These are phyloP conservation scores for Podaxis sp. DNA, from an alignment of 768 basidiomycete genomes.

Conservation along the genomic window DNA sequence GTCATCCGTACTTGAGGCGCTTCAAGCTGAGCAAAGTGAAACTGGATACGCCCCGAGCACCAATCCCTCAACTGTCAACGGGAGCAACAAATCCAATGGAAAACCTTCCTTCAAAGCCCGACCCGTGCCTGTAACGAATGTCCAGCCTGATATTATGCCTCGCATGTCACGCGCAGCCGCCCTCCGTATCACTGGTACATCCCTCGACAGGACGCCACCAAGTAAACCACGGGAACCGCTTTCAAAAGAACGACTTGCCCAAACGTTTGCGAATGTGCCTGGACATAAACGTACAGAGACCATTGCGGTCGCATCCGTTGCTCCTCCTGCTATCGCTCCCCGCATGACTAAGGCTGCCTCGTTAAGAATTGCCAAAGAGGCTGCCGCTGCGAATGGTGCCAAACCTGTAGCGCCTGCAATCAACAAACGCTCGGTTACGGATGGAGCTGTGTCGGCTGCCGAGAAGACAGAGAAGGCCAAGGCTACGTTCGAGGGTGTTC, in stretches of 20 bases:
- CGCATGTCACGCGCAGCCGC: slow-evolving; percentile 73
- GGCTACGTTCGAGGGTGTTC: slow-evolving; percentile 70
- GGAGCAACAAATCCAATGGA: slow-evolving; percentile 36
- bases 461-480: slow-evolving; percentile 26
- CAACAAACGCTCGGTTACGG: slow-evolving; percentile 31
- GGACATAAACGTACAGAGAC: slow-evolving; percentile 73
- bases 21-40: slow-evolving; percentile 37
- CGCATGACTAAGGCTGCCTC: slow-evolving; percentile 75
- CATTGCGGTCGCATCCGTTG: slow-evolving; percentile 71
- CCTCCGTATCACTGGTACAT: slow-evolving; percentile 56
- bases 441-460: slow-evolving; percentile 14
- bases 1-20: slow-evolving; percentile 36
- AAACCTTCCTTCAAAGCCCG: slow-evolving; percentile 64
- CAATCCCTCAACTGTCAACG: slow-evolving; percentile 38
- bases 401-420: slow-evolving; percentile 22
- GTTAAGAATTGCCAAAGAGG: slow-evolving; percentile 51
- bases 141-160: slow-evolving; percentile 66
- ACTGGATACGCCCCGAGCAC: slow-evolving; percentile 40
- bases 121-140: slow-evolving; percentile 55
- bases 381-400: slow-evolving; percentile 11
- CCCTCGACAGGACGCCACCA: slow-evolving; percentile 34
- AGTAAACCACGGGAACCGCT: slow-evolving; percentile 46
- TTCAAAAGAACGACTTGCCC: slow-evolving; percentile 54
- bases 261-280: slow-evolving; percentile 74
- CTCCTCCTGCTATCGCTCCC: slow-evolving; percentile 66